phyloP scores from a whole-genome alignment of 2,329 filamentous ascomycete species.

The Piedraia hortae region DNA sequence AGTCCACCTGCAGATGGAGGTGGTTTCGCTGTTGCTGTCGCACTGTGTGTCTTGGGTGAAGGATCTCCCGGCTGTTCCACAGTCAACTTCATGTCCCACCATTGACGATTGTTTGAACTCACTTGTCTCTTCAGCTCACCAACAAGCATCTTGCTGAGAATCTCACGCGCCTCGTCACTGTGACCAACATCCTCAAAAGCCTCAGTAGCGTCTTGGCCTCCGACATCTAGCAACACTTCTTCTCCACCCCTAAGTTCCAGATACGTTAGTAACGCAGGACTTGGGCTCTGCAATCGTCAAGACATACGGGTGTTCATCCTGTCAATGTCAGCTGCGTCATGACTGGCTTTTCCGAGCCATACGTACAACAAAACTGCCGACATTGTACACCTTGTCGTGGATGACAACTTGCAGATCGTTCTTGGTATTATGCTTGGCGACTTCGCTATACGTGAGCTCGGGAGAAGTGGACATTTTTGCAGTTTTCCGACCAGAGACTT shows the following conservation, averaged over 20 bases:
- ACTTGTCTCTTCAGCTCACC: slow-evolving; percentile 60
- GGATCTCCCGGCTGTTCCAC: slow-evolving; percentile 43
- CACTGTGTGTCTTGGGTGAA: slow-evolving; percentile 32
- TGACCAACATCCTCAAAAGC: slow-evolving; percentile 98
- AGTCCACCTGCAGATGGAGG: slow-evolving; percentile 21
- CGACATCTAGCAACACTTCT: slow-evolving; percentile 90
- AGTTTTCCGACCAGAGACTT: too few species aligned
- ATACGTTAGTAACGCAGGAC: too few species aligned
- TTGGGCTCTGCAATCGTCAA: slow-evolving; percentile 2
- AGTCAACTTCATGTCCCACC: background rate
- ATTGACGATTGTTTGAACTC: slow-evolving; percentile 13
- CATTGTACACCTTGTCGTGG: slow-evolving; percentile 91
- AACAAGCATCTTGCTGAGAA: slow-evolving; percentile 49
- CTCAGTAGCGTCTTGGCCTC: slow-evolving; percentile 84
- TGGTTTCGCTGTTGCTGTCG: slow-evolving; percentile 23
- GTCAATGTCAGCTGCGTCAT: too few species aligned
- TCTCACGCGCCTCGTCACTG: slow-evolving; percentile 93
- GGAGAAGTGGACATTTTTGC: too few species aligned
- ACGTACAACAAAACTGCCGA: slow-evolving; percentile 56
- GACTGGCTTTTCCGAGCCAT: too few species aligned
- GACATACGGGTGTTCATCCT: slow-evolving; percentile 84
- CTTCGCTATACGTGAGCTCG: slow-evolving; percentile 51
- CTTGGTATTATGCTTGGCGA: slow-evolving; percentile 69
- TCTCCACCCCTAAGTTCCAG: slow-evolving; percentile 82
- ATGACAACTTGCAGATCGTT: slow-evolving; percentile 80